Conservation (phyloP, 305 asterid genomes). For the Fraxinus sp. region DNA sequence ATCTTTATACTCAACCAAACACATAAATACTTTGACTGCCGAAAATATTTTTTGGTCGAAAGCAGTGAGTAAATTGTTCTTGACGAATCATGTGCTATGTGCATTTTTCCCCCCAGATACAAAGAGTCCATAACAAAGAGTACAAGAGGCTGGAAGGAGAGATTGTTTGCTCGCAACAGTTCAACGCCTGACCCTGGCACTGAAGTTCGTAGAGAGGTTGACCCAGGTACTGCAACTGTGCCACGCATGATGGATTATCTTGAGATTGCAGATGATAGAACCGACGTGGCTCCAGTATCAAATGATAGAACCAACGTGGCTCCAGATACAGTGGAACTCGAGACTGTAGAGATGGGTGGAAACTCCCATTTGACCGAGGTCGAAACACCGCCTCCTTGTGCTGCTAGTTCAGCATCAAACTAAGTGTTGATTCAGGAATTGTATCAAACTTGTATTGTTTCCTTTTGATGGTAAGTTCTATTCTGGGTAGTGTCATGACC, state of each 20-base stretch:
- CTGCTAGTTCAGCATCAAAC: constrained; percentile 53
- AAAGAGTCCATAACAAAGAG: constrained; percentile 83
- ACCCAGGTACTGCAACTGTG: constrained; percentile 38
- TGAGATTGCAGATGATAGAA: constrained; percentile 45
- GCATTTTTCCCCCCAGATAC: constrained; percentile 43
- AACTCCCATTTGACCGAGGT: constrained; percentile 39
- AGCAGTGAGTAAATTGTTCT: background rate
- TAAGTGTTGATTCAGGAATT: constrained; percentile 29
- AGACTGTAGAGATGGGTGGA: constrained; percentile 28
- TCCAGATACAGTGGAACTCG: constrained; percentile 29
- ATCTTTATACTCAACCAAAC: background rate
- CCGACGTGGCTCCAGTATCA: constrained; percentile 33
- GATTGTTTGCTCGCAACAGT: constrained; percentile 64
- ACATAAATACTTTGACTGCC: background rate
- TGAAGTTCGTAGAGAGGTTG: constrained; percentile 48
- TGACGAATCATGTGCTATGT: background rate
- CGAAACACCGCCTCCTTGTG: constrained; percentile 41
- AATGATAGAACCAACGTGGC: constrained; percentile 26
- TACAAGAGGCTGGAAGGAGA: constrained; percentile 94
- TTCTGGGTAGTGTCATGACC: background rate
- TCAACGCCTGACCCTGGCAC: constrained; percentile 38
- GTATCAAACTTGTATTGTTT: constrained; percentile 27
- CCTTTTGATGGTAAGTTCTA: constrained; percentile 40
- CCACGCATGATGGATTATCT: constrained; percentile 67
- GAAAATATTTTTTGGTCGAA: background rate